Evolutionary conservation across 2,329 filamentous ascomycete species (phyloP).

Genomic region (Claviceps sp.): DNA sequence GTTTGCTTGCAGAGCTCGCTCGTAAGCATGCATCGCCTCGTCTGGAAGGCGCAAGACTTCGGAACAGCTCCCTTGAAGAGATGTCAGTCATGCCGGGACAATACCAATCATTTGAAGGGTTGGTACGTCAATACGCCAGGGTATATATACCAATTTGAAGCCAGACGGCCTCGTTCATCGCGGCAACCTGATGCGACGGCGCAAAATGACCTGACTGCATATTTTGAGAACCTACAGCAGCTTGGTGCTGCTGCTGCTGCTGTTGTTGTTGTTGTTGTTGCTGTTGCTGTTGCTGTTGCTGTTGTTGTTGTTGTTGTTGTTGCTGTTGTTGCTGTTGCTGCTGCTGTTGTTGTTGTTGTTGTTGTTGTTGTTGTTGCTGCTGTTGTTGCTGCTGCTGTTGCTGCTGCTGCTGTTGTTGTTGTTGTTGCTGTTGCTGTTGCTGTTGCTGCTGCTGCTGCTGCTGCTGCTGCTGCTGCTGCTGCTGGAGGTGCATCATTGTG

Average conservation of each 20-base stretch:
- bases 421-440: slow-evolving; percentile 26
- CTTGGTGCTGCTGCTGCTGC: slow-evolving; percentile 41
- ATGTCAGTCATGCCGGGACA: background rate
- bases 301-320: slow-evolving; percentile 25
- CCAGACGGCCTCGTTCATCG: slow-evolving; percentile 82
- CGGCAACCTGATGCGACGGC: slow-evolving; percentile 60
- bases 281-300: slow-evolving; percentile 37
- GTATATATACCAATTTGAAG: slow-evolving; percentile 66
- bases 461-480: slow-evolving; percentile 40
- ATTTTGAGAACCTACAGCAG: slow-evolving; percentile 42
- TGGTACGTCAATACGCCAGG: slow-evolving; percentile 5
- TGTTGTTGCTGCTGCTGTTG: slow-evolving; percentile 26
- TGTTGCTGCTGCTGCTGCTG: slow-evolving; percentile 27
- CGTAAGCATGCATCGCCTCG: slow-evolving; percentile 80
- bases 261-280: slow-evolving; percentile 32
- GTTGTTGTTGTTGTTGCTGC: slow-evolving; percentile 39
- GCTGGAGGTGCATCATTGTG: slow-evolving; percentile 54
- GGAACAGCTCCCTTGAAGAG: slow-evolving; percentile 56
- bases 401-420: slow-evolving; percentile 40
- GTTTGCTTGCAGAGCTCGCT: slow-evolving; percentile 79
- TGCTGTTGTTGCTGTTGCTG: slow-evolving; percentile 42
- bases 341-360: slow-evolving; percentile 40
- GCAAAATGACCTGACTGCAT: slow-evolving; percentile 44
- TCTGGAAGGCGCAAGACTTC: slow-evolving; percentile 82
- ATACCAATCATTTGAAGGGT: background rate